A percentile compares a stretch with the other conserved stretches of the same genome.
These are phyloP conservation scores for Solanum bulbocastanum DNA, from an alignment of 257 asterid genomes.

Conservation along the genomic window DNA sequence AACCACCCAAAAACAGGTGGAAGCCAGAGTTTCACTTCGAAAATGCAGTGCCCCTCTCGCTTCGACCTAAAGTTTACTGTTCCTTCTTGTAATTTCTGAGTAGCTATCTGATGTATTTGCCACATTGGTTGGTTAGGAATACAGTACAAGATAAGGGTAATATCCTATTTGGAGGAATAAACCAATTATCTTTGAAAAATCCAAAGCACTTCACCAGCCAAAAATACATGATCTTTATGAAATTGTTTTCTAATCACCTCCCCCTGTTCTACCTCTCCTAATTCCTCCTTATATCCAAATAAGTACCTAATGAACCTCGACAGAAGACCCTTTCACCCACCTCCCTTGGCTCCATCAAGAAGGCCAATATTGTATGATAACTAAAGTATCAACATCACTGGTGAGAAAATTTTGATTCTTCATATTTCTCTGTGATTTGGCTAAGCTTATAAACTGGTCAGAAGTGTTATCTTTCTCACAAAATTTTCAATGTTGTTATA, in stretches of 20 bases:
- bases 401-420: neutral
- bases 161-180: neutral
- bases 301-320: neutral
- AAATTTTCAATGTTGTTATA: neutral
- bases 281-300: neutral
- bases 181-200: neutral
- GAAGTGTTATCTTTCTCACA: neutral
- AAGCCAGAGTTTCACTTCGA: neutral
- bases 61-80: neutral
- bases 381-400: neutral
- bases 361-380: neutral
- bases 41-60: neutral
- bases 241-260: neutral
- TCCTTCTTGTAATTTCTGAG: neutral
- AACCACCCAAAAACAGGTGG: neutral
- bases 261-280: neutral
- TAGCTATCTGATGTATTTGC: neutral
- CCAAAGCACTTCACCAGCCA: neutral
- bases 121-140: neutral
- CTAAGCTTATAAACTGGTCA: neutral
- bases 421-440: neutral
- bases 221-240: neutral
- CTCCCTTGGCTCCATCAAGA: neutral
- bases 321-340: neutral
- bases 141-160: neutral